Evolutionary conservation across 2,329 filamentous ascomycete species (phyloP).

Genomic region (Nannizziopsis arthrosporioides): DNA sequence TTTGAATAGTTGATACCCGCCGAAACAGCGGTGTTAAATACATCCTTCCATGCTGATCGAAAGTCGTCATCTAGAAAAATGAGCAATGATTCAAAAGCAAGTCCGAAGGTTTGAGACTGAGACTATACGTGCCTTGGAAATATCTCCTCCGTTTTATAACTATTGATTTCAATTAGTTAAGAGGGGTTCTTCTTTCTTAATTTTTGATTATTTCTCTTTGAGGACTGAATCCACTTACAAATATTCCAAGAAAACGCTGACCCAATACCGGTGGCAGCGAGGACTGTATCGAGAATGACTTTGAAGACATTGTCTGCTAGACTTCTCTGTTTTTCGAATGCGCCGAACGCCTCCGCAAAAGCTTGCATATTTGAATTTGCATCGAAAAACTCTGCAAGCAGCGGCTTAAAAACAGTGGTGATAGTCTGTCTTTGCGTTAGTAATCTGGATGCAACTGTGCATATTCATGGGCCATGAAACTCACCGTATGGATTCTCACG

Average conservation of each 20-base stretch:
- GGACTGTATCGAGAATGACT: not conserved
- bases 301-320: not conserved
- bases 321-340: not conserved
- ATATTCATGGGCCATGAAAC: not conserved
- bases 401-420: not conserved
- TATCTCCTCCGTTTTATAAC: constrained; percentile 1
- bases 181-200: too few species aligned
- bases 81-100: not conserved
- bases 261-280: constrained; percentile 1
- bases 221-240: not conserved
- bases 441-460: not conserved
- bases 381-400: not conserved
- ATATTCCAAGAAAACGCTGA: constrained; percentile 8
- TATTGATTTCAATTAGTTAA: not conserved
- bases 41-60: constrained; percentile 4
- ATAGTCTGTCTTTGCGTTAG: not conserved
- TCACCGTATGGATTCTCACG: not conserved
- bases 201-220: not conserved
- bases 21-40: constrained; percentile 3
- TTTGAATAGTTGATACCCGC: not conserved
- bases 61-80: constrained; percentile 4
- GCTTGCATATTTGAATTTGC: constrained; percentile 1
- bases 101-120: not conserved
- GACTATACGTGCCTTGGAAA: not conserved
- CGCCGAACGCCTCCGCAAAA: not conserved